Evolutionary conservation across 2,329 filamentous ascomycete species (phyloP), one percentile per base, ranked within the genome.

Genomic region (Ceratocystis ficicola): DNA sequence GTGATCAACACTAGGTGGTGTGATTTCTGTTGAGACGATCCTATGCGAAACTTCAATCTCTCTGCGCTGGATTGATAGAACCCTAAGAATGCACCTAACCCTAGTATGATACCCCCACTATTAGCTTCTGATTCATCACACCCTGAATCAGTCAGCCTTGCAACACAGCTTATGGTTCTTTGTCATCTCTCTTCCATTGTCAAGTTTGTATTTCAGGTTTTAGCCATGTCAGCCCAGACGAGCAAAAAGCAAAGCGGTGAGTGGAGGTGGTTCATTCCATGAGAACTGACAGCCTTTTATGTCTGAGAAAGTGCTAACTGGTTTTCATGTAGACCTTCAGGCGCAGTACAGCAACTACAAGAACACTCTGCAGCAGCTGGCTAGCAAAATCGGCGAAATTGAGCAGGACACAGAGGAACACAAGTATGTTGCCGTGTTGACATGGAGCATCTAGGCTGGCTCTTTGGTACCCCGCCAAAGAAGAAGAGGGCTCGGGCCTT

Each of bases 351-450:
- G 83, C 70, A 90, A 86, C 76, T 93, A 85, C 77, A 88, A 88
- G 74, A 86, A 83, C 71, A 86, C 81, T 2, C 83, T 99, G 67
- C 93, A 97, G 77, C 89, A 94, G 73, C 86, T 99, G 72, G 94
- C 94, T 36, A 87, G 91, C 73, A 97, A 96, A 76, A 96, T 99
- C 71, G 94, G 94, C 50, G 92, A 97, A 73, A 92, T 99, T 66
- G 94, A 99, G 78, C 90, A 96, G 75, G 94, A 97, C 75, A 87
- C 89, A 22, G 94, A 99, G 76, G 94, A 99, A 75, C 94, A 99
- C 81, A 97, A 96, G 94, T 97, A 78, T 74, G 87, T 78, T 36
- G 76, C 68, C 8, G n/a, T 12, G 6, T 22, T 32, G 22, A 48
- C 36, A 8, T 28, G 12, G 48, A n/a, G 6, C 15, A 28, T 20